These are phyloP conservation scores for Pseudogymnoascus verrucosus DNA, from an alignment of 2,329 filamentous ascomycete species.

Conservation along the genomic window DNA sequence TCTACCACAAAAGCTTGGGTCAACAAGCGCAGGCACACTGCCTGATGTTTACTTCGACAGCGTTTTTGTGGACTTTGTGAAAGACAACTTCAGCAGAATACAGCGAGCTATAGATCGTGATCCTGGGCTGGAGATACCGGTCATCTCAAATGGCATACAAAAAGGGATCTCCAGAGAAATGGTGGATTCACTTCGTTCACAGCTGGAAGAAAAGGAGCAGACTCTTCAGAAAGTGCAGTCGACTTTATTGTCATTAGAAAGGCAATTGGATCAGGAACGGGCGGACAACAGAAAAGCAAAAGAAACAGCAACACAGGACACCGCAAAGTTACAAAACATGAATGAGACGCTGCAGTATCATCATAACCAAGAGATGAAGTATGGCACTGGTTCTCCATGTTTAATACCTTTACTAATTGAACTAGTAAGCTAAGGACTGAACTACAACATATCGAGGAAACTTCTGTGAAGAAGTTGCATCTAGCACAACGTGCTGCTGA, in stretches of 20 bases:
- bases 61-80: slow-evolving; percentile 86
- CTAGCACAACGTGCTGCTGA: slow-evolving; percentile 37
- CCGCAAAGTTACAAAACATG: slow-evolving; percentile 37
- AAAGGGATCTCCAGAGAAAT: slow-evolving; percentile 91
- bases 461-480: slow-evolving; percentile 29
- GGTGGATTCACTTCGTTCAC: slow-evolving; percentile 72
- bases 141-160: slow-evolving; percentile 69
- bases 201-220: slow-evolving; percentile 64
- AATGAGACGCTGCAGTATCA: slow-evolving; percentile 64
- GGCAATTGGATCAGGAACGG: slow-evolving; percentile 62
- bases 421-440: slow-evolving; percentile 25
- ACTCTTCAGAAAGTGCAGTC: slow-evolving; percentile 41
- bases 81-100: slow-evolving; percentile 87
- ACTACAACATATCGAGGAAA: slow-evolving; percentile 29
- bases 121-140: slow-evolving; percentile 76
- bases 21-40: slow-evolving; percentile 44
- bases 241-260: slow-evolving; percentile 39
- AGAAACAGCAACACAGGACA: slow-evolving; percentile 46
- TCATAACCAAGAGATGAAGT: slow-evolving; percentile 59
- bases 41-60: slow-evolving; percentile 81
- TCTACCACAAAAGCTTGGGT: slow-evolving; percentile 58
- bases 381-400: slow-evolving; percentile 22
- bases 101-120: slow-evolving; percentile 82
- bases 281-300: slow-evolving; percentile 62
- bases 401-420: slow-evolving; percentile 1